A percentile compares a stretch with the other conserved stretches of the same genome.
These are phyloP conservation scores for Fusarium siculi DNA, from an alignment of 2,329 filamentous ascomycete genomes.

Conservation along the genomic window DNA sequence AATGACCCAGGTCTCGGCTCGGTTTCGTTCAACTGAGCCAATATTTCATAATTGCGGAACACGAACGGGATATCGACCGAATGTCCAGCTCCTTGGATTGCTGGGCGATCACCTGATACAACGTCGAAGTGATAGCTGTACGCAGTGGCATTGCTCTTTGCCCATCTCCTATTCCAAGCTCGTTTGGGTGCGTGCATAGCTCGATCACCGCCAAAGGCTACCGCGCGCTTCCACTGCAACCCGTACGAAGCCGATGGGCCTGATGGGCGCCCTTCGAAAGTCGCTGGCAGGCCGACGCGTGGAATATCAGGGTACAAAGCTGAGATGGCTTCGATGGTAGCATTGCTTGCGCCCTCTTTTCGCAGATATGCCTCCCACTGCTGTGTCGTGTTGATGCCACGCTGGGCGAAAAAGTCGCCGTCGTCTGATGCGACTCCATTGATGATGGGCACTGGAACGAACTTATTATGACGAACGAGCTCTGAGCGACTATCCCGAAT, in stretches of 20 bases:
- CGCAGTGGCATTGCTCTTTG: background rate
- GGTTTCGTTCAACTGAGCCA: constrained; percentile 1
- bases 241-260: constrained; percentile 2
- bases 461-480: constrained; percentile 8
- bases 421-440: constrained; percentile 14
- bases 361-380: constrained; percentile 22
- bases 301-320: constrained; percentile 26
- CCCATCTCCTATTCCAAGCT: constrained; percentile 24
- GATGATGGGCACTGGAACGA: constrained; percentile 17
- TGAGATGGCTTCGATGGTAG: constrained; percentile 9
- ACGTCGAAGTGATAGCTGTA: constrained; percentile 32
- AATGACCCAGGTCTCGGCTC: constrained; percentile 13
- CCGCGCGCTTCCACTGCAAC: constrained; percentile 25
- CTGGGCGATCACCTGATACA: constrained; percentile 15
- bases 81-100: constrained; percentile 21
- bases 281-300: background rate
- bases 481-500: constrained; percentile 21
- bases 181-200: constrained; percentile 28
- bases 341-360: constrained; percentile 9
- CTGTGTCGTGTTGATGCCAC: constrained; percentile 16
- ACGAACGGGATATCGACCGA: constrained; percentile 21
- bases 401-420: constrained; percentile 21
- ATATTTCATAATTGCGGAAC: constrained; percentile 6
- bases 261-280: constrained; percentile 12
- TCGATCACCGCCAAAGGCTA: constrained; percentile 23